A percentile compares a stretch with the other conserved stretches of the same genome.
phyloP scores from a whole-genome alignment of 352 stramenopile genomes.

The Globisporangium middletonii region DNA sequence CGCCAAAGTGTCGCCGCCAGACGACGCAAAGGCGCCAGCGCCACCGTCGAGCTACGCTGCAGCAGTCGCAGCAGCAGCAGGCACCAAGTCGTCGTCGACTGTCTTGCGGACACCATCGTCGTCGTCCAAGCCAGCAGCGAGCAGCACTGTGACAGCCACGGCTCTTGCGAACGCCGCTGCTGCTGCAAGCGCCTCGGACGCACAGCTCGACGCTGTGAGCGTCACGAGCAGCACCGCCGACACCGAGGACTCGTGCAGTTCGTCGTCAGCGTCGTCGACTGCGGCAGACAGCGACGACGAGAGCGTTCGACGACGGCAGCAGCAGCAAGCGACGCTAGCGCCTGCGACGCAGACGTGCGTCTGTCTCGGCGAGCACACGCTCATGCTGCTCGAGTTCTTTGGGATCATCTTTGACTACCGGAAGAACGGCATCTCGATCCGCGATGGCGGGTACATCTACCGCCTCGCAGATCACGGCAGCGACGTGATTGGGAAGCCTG shows the following conservation, averaged over 20 bases:
- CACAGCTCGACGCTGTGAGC: constrained; percentile 46
- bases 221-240: constrained; percentile 77
- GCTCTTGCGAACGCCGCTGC: not conserved
- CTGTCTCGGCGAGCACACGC: constrained; percentile 64
- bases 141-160: not conserved
- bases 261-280: constrained; percentile 39
- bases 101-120: not conserved
- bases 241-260: constrained; percentile 62
- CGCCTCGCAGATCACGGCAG: constrained; percentile 50
- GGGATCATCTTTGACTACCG: constrained; percentile 83
- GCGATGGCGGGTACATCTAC: constrained; percentile 84
- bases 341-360: constrained; percentile 9
- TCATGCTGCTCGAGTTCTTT: constrained; percentile 83
- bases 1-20: constrained; percentile 23
- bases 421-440: constrained; percentile 79
- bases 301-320: constrained; percentile 9
- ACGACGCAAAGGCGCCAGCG: constrained; percentile 16
- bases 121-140: constrained; percentile 8
- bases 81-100: constrained; percentile 8
- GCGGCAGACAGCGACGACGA: constrained; percentile 55
- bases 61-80: constrained; percentile 37
- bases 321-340: constrained; percentile 2
- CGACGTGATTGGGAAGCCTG: constrained; percentile 45
- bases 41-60: constrained; percentile 62
- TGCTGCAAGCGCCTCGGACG: constrained; percentile 2